phyloP scores from a whole-genome alignment of 73 alveolate species.

The Paramecium bursaria region DNA sequence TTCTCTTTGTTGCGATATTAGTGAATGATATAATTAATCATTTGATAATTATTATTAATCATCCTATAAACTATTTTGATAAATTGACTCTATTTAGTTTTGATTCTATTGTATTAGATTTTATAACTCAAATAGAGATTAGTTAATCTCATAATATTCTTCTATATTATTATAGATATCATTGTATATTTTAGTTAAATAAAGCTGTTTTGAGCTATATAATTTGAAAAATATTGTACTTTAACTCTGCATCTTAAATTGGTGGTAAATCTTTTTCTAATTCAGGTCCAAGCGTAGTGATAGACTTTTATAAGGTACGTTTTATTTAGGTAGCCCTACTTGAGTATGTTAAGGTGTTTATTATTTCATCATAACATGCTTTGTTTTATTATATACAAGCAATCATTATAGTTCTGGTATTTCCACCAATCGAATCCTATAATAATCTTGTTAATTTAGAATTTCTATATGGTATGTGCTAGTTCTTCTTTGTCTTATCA shows the following conservation, averaged over 20 bases:
- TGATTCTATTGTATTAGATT: background rate
- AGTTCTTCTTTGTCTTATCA: slow-evolving; percentile 76
- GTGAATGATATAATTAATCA: slow-evolving; percentile 11
- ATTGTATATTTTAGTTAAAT: slow-evolving; percentile 41
- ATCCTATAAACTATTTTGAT: slow-evolving; percentile 17
- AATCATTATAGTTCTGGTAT: slow-evolving; percentile 93
- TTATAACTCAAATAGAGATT: slow-evolving; percentile 27
- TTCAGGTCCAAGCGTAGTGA: background rate
- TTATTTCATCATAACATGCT: slow-evolving; percentile 88
- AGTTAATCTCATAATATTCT: slow-evolving; percentile 33
- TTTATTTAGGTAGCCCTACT: slow-evolving; percentile 94
- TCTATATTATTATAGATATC: slow-evolving; percentile 44
- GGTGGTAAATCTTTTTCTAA: background rate
- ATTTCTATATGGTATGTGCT: slow-evolving; percentile 96
- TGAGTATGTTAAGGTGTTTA: slow-evolving; percentile 93
- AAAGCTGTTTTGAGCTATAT: slow-evolving; percentile 15
- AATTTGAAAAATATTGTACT: no score
- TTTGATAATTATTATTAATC: background rate
- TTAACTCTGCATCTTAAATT: background rate
- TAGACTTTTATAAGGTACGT: slow-evolving; percentile 76
- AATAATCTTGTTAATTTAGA: slow-evolving; percentile 93
- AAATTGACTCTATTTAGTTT: slow-evolving; percentile 7
- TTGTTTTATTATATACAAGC: slow-evolving; percentile 90
- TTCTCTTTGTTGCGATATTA: slow-evolving; percentile 6
- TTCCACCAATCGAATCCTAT: slow-evolving; percentile 95